Conservation (phyloP, 768 basidiomycete species). For the Cyclocybe aegerita region DNA sequence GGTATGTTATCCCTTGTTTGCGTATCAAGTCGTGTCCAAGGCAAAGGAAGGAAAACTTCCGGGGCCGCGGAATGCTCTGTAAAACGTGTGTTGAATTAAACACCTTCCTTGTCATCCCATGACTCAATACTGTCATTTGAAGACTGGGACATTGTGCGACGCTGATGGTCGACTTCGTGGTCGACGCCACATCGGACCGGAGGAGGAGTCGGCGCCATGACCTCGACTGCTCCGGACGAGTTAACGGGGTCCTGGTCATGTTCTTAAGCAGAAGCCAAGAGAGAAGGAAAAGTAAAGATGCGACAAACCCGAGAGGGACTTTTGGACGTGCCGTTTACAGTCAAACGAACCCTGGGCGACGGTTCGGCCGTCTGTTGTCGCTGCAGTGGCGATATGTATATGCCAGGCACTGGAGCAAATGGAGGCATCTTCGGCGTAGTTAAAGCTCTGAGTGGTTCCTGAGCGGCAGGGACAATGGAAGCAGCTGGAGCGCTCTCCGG, state of each 20-base stretch:
- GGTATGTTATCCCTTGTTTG: too few relatives aligned
- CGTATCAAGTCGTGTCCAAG: too few relatives aligned
- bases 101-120: constrained; percentile 25
- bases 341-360: neutral
- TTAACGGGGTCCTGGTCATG: too few relatives aligned
- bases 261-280: neutral
- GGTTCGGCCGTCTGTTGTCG: constrained; percentile 2
- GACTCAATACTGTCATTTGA: constrained; percentile 41
- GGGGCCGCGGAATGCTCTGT: too few relatives aligned
- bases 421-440: constrained; percentile 3
- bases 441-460: neutral
- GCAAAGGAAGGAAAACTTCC: too few relatives aligned
- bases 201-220: neutral
- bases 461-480: neutral
- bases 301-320: neutral
- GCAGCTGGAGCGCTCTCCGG: too few relatives aligned
- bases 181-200: too few relatives aligned
- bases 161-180: neutral
- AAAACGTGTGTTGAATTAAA: too few relatives aligned
- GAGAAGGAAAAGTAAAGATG: neutral
- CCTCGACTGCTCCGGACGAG: too few relatives aligned
- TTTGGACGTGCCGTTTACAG: neutral
- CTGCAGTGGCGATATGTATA: constrained; percentile 35
- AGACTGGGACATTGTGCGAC: constrained; percentile 16
- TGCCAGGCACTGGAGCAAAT: constrained; percentile 37